A percentile compares a stretch with the other conserved stretches of the same genome.
phyloP scores from a whole-genome alignment of 768 basidiomycete genomes.

The Ramaria sp. region DNA sequence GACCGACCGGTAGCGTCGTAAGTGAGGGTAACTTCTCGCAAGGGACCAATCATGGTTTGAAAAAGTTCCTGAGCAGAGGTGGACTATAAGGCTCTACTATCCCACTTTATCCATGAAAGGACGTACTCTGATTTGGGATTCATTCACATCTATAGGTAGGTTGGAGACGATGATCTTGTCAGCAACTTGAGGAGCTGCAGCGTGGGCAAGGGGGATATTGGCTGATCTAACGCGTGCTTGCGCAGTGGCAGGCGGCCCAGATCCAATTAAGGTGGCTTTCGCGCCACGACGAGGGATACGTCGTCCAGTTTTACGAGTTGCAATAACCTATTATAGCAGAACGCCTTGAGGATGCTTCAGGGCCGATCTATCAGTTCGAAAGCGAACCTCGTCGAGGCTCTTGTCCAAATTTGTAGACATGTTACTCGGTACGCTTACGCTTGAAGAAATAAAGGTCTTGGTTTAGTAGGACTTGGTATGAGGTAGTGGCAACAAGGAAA shows the following conservation, averaged over 20 bases:
- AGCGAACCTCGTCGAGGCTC: constrained; percentile 69
- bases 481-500: neutral
- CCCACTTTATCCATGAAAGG: neutral
- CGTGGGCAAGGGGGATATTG: constrained; percentile 19
- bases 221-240: constrained; percentile 27
- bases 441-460: neutral
- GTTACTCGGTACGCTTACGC: neutral
- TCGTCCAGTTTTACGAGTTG: constrained; percentile 4
- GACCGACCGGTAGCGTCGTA: constrained; percentile 81
- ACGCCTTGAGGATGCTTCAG: constrained; percentile 19
- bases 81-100: neutral
- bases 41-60: constrained; percentile 78
- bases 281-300: neutral
- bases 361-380: constrained; percentile 9
- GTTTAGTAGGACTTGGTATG: neutral
- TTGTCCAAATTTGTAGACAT: constrained; percentile 45
- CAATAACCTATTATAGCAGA: constrained; percentile 5
- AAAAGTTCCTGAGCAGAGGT: constrained; percentile 70
- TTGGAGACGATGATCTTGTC: constrained; percentile 96
- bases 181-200: constrained; percentile 33
- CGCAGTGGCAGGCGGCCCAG: constrained; percentile 23
- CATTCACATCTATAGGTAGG: constrained; percentile 87
- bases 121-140: constrained; percentile 82
- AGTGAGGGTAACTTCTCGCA: constrained; percentile 74
- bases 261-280: constrained; percentile 24